Evolutionary conservation across 192 early-diverging fungal genomes (phyloP).

Genomic region (Gaertneriomyces sp.): DNA sequence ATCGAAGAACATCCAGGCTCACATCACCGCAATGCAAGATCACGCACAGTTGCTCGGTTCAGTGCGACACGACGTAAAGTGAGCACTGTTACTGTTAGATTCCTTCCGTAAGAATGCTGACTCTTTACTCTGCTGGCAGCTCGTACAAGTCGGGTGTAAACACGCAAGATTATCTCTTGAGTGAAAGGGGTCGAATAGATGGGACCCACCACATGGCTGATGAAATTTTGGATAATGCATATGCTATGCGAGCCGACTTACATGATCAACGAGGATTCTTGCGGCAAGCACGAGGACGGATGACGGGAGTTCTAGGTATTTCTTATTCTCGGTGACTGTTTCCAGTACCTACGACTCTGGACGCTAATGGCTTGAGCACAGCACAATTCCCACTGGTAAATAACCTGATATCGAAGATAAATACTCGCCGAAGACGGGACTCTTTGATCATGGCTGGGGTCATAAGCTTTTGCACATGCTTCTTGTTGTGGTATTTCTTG

Average conservation of each 20-base stretch:
- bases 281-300: conserved; percentile 49
- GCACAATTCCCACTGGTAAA: conserved; percentile 67
- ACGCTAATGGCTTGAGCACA: background rate
- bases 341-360: too few relatives aligned
- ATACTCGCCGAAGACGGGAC: conserved; percentile 63
- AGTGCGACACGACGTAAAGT: conserved; percentile 59
- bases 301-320: conserved; percentile 56
- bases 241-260: conserved; percentile 62
- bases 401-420: conserved; percentile 66
- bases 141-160: conserved; percentile 40
- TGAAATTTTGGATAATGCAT: conserved; percentile 77
- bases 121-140: conserved; percentile 9
- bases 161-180: conserved; percentile 62
- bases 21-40: conserved; percentile 59
- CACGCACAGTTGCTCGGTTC: conserved; percentile 67
- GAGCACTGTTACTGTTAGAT: background rate
- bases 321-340: background rate
- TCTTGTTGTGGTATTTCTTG: conserved; percentile 39
- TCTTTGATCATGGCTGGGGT: conserved; percentile 70
- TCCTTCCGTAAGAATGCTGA: too few relatives aligned
- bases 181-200: conserved; percentile 68
- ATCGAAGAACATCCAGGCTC: conserved; percentile 40
- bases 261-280: conserved; percentile 59
- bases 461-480: conserved; percentile 42
- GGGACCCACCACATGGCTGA: conserved; percentile 70